A percentile compares a stretch with the other conserved stretches of the same genome.
Evolutionary conservation across 2,329 filamentous ascomycete genomes (phyloP).

Genomic region (Pseudocercospora vitis): DNA sequence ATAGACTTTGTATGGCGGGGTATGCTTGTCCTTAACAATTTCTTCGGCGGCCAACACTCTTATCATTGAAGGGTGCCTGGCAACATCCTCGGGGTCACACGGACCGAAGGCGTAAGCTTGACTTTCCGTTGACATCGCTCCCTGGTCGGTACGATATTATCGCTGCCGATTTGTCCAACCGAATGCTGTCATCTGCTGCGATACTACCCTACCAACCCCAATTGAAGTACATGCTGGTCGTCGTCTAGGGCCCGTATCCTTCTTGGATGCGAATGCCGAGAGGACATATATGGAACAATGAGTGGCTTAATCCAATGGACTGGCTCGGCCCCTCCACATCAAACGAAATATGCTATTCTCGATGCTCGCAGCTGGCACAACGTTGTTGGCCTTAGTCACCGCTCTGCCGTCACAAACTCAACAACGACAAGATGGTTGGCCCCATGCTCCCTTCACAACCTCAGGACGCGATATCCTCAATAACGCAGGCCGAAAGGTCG

Average conservation of each 20-base stretch:
- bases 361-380: slow-evolving; percentile 1
- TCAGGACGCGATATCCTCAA: slow-evolving; percentile 37
- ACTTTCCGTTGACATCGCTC: neutral
- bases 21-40: neutral
- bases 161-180: neutral
- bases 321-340: neutral
- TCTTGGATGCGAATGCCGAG: neutral
- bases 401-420: neutral
- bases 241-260: neutral
- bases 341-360: slow-evolving; percentile 7
- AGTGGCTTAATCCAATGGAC: neutral
- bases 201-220: neutral
- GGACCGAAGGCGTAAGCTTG: too few species aligned
- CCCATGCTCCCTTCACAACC: slow-evolving; percentile 30
- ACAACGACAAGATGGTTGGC: slow-evolving; percentile 24
- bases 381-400: slow-evolving; percentile 9
- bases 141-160: neutral
- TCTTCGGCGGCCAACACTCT: neutral
- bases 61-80: neutral
- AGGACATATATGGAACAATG: neutral
- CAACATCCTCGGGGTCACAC: too few species aligned
- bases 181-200: neutral
- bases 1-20: neutral
- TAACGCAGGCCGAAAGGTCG: slow-evolving; percentile 38
- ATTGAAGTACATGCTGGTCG: neutral